These are phyloP conservation scores for Trametes villosa DNA, from an alignment of 768 basidiomycete species.

Conservation along the genomic window DNA sequence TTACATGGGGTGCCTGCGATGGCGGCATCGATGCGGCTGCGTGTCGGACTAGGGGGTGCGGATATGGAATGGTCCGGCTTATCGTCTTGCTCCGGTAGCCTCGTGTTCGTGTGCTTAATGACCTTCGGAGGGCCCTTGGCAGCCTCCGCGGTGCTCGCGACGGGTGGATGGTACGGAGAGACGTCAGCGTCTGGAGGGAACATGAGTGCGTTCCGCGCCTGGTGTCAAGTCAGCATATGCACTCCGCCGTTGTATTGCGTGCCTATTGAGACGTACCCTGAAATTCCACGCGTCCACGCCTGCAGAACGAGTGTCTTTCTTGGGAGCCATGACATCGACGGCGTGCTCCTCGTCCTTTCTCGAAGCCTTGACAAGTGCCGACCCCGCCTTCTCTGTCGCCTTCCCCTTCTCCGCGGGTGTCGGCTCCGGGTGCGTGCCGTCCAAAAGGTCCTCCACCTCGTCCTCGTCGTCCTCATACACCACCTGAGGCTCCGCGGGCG, in stretches of 20 bases:
- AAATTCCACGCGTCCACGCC: conserved; percentile 84
- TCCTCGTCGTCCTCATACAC: conserved; percentile 32
- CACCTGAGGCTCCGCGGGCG: conserved; percentile 36
- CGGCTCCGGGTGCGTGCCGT: conserved; percentile 7
- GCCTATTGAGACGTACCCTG: conserved; percentile 51
- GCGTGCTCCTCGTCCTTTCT: conserved; percentile 32
- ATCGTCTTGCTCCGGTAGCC: conserved; percentile 74
- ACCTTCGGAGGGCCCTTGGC: conserved; percentile 54
- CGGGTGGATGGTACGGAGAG: conserved; percentile 66
- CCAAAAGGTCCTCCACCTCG: conserved; percentile 32
- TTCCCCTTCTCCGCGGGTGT: conserved; percentile 9
- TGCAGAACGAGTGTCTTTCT: conserved; percentile 71
- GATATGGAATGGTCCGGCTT: conserved; percentile 48
- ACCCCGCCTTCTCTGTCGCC: conserved; percentile 29
- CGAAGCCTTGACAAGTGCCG: conserved; percentile 16
- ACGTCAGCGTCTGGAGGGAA: conserved; percentile 91
- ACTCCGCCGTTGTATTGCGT: neutral
- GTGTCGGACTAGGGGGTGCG: conserved; percentile 85
- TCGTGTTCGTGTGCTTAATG: conserved; percentile 82
- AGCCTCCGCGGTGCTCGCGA: conserved; percentile 31
- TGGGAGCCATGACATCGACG: conserved; percentile 81
- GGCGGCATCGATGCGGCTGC: conserved; percentile 89
- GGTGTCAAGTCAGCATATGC: conserved; percentile 14
- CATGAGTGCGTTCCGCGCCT: conserved; percentile 96
- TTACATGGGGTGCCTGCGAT: conserved; percentile 91